Conservation (phyloP, 306 rosid species). For the Vigna radiata region DNA sequence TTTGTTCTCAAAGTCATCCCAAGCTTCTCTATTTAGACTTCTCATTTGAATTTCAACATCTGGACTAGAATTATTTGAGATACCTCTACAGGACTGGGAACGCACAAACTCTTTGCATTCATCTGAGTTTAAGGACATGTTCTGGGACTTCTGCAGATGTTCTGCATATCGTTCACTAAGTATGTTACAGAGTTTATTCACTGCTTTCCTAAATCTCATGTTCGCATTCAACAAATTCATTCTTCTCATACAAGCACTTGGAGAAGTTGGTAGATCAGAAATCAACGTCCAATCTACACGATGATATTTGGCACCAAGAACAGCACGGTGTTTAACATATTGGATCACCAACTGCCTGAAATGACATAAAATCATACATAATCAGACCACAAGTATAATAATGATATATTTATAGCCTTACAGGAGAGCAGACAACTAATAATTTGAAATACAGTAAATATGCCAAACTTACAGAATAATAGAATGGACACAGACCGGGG, state of each 20-base stretch:
- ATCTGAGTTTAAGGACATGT: constrained; percentile 52
- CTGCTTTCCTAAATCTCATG: constrained; percentile 67
- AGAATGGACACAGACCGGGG: background rate
- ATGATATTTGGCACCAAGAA: constrained; percentile 73
- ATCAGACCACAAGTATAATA: constrained; percentile 31
- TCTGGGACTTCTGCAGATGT: constrained; percentile 62
- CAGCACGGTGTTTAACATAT: constrained; percentile 82
- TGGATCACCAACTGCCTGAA: constrained; percentile 87
- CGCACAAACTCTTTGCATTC: constrained; percentile 52
- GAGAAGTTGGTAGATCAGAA: constrained; percentile 86
- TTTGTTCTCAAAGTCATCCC: constrained; percentile 82
- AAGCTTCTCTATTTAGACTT: constrained; percentile 59
- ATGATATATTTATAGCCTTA: constrained; percentile 8
- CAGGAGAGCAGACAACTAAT: background rate
- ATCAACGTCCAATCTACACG: constrained; percentile 74
- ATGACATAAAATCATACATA: constrained; percentile 40
- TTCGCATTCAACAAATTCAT: constrained; percentile 66
- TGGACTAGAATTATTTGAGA: constrained; percentile 31
- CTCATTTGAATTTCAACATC: constrained; percentile 47
- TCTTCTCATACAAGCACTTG: constrained; percentile 71
- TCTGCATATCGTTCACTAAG: constrained; percentile 72
- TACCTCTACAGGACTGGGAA: constrained; percentile 50
- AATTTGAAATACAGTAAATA: background rate
- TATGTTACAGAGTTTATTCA: constrained; percentile 83
- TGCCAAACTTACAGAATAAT: background rate